phyloP scores from a whole-genome alignment of 495 filamentous ascomycete genomes.

The Neurospora sp. region DNA sequence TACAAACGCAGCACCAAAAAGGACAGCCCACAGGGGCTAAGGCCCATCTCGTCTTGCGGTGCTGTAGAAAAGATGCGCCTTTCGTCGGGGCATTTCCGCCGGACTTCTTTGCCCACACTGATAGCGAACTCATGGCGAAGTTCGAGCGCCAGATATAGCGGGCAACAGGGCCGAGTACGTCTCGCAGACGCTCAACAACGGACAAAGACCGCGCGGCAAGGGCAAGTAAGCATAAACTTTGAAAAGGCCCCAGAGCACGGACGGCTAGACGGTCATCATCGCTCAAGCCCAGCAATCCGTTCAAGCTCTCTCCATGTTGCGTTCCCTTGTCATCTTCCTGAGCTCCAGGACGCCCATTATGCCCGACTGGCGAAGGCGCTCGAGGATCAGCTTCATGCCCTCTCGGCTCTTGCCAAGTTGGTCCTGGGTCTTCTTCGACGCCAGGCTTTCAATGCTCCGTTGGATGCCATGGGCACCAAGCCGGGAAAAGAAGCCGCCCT shows the following conservation, averaged over 20 bases:
- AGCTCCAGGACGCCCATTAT: slow-evolving; percentile 83
- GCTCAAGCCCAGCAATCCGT: neutral
- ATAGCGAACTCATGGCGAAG: too few relatives aligned
- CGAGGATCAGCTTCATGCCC: slow-evolving; percentile 90
- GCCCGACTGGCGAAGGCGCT: slow-evolving; percentile 64
- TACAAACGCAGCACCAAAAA: neutral
- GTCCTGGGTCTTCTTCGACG: slow-evolving; percentile 69
- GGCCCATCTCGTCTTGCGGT: neutral
- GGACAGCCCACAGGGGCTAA: neutral
- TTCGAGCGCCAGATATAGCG: neutral
- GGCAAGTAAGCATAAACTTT: neutral
- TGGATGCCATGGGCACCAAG: slow-evolving; percentile 78
- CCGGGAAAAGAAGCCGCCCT: slow-evolving; percentile 30
- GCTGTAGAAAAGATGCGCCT: neutral
- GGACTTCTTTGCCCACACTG: neutral
- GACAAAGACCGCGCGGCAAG: neutral
- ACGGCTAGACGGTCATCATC: neutral
- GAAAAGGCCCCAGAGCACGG: neutral
- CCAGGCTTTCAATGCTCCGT: slow-evolving; percentile 81
- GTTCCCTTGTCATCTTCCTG: slow-evolving; percentile 43
- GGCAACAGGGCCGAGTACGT: neutral
- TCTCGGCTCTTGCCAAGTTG: slow-evolving; percentile 81
- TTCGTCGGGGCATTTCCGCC: neutral
- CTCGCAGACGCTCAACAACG: neutral
- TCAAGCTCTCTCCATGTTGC: slow-evolving; percentile 13